A percentile compares a stretch with the other conserved stretches of the same genome.
Conservation (phyloP, 768 basidiomycete species). For the Rhodotorula toruloides region DNA sequence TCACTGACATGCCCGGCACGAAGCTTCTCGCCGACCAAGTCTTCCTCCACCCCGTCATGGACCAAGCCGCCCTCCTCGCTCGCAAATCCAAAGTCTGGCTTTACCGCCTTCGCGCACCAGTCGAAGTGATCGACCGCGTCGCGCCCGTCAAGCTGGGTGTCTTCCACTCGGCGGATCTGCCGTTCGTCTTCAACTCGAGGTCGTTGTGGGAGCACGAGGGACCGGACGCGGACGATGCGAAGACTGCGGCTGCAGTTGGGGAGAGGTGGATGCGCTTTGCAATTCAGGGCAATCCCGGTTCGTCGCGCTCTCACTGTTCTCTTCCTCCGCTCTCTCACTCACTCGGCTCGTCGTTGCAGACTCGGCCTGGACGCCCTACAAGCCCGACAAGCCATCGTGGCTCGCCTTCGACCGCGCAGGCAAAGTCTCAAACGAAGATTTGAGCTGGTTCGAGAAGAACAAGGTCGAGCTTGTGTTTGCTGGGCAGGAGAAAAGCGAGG, state of each 20-base stretch:
- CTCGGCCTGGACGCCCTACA: conserved; percentile 21
- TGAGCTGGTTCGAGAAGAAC: conserved; percentile 1
- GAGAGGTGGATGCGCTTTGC: conserved; percentile 24
- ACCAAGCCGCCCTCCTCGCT: conserved; percentile 10
- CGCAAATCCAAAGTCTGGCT: neutral
- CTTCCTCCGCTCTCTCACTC: neutral
- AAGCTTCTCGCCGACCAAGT: conserved; percentile 27
- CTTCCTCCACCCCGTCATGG: conserved; percentile 32
- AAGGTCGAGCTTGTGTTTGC: conserved; percentile 16
- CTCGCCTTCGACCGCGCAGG: conserved; percentile 21
- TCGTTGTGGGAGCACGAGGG: conserved; percentile 18
- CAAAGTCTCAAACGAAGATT: neutral
- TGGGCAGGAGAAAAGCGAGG: neutral
- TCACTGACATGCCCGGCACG: conserved; percentile 1
- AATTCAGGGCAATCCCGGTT: conserved; percentile 22
- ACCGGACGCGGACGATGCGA: neutral
- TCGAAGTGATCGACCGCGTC: neutral
- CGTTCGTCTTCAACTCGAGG: conserved; percentile 26
- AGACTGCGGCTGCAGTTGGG: conserved; percentile 7
- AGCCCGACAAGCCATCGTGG: neutral
- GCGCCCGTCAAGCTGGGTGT: neutral
- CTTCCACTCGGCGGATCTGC: conserved; percentile 30
- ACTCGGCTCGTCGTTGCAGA: neutral
- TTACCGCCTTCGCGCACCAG: neutral
- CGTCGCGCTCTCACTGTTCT: neutral